A percentile compares a stretch with the other conserved stretches of the same genome.
phyloP scores from a whole-genome alignment of 2,329 filamentous ascomycete genomes.

The Blumeriella jaapii region DNA sequence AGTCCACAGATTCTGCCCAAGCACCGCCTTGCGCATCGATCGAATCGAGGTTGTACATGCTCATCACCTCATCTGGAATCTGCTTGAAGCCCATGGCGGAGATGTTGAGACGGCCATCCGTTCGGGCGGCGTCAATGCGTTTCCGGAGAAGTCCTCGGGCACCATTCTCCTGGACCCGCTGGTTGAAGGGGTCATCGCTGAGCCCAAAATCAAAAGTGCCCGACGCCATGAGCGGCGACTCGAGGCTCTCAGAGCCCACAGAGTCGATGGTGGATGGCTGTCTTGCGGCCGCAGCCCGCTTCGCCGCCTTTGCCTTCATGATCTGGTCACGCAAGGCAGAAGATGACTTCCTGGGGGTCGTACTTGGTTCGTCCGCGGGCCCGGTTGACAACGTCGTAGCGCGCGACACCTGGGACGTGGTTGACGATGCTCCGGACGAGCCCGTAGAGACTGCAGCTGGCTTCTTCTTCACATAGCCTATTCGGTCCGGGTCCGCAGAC shows the following conservation, averaged over 20 bases:
- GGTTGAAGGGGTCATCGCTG: conserved; percentile 59
- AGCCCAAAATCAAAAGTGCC: conserved; percentile 49
- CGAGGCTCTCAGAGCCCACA: conserved; percentile 22
- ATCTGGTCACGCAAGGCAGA: conserved; percentile 78
- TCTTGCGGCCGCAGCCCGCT: conserved; percentile 39
- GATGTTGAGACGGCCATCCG: conserved; percentile 77
- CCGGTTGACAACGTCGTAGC: conserved; percentile 11
- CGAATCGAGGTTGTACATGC: conserved; percentile 77
- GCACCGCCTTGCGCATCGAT: conserved; percentile 50
- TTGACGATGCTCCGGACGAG: conserved; percentile 19
- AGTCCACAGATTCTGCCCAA: conserved; percentile 87
- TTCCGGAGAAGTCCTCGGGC: conserved; percentile 59
- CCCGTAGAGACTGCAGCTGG: conserved; percentile 21
- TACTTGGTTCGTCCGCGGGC: conserved; percentile 28
- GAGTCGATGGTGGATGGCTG: conserved; percentile 24
- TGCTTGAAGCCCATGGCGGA: conserved; percentile 69
- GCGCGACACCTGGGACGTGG: conserved; percentile 15
- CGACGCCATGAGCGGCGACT: conserved; percentile 34
- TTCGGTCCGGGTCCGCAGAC: conserved; percentile 16
- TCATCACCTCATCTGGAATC: conserved; percentile 72
- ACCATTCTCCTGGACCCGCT: conserved; percentile 42
- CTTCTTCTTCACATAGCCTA: conserved; percentile 20
- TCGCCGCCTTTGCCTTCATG: conserved; percentile 80
- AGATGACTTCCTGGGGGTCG: conserved; percentile 56
- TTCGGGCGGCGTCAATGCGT: conserved; percentile 60